Conservation (phyloP, 371 early-diverging fungal genomes). For the Lichtheimia ramosa region DNA sequence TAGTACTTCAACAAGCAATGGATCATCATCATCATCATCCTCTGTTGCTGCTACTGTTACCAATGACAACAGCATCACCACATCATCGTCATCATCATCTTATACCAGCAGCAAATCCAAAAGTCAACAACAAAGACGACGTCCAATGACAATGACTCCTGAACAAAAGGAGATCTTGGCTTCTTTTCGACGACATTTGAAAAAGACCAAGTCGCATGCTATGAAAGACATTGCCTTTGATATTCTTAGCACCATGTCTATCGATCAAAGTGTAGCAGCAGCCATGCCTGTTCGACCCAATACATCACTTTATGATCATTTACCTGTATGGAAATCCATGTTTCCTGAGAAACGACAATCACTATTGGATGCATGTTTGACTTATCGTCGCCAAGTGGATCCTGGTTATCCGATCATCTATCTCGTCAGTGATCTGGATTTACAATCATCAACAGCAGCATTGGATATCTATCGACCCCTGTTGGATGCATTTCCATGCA, state of each 20-base stretch:
- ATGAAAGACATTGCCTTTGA: slow-evolving; percentile 31
- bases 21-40: not conserved
- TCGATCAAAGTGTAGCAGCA: slow-evolving; percentile 26
- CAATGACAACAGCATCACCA: too few relatives aligned
- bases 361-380: slow-evolving; percentile 1
- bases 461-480: slow-evolving; percentile 4
- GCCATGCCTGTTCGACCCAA: slow-evolving; percentile 25
- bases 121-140: too few relatives aligned
- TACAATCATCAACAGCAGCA: slow-evolving; percentile 28
- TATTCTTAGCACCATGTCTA: slow-evolving; percentile 28
- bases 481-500: slow-evolving; percentile 21
- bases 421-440: not conserved
- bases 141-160: too few relatives aligned
- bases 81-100: not conserved
- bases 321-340: too few relatives aligned
- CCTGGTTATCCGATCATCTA: not conserved
- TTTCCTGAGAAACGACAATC: not conserved
- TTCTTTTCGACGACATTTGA: not conserved
- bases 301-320: not conserved
- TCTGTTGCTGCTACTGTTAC: too few relatives aligned
- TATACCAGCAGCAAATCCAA: too few relatives aligned
- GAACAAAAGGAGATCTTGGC: not conserved
- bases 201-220: not conserved
- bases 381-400: not conserved
- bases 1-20: too few relatives aligned